phyloP scores from a whole-genome alignment of 495 filamentous ascomycete genomes.

The Penicillium chermesinum region DNA sequence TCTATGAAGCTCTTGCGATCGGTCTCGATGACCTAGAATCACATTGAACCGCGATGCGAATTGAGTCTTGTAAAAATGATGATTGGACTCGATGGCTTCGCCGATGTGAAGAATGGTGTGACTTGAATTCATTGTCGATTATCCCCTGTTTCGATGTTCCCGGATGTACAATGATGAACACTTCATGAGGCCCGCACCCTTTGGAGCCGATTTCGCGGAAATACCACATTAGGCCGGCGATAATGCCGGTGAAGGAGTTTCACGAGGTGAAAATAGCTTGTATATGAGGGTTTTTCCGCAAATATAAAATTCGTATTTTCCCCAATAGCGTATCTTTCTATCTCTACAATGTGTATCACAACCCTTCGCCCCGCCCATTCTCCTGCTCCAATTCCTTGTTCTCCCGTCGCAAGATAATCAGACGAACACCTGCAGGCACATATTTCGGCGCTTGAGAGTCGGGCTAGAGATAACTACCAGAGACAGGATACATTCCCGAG shows the following conservation, averaged over 20 bases:
- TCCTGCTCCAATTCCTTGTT: neutral
- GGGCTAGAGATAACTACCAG: neutral
- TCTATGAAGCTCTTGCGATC: slow-evolving; percentile 54
- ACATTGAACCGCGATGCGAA: slow-evolving; percentile 52
- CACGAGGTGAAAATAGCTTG: too few species aligned
- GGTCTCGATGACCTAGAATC: slow-evolving; percentile 43
- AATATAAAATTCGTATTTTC: neutral
- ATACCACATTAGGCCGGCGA: too few species aligned
- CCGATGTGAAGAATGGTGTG: slow-evolving; percentile 58
- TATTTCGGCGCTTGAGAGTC: neutral
- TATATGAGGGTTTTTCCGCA: too few species aligned
- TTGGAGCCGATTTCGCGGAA: too few species aligned
- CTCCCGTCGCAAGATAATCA: neutral
- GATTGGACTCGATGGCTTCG: slow-evolving; percentile 58
- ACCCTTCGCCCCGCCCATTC: neutral
- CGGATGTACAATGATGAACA: neutral
- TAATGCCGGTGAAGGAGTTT: too few species aligned
- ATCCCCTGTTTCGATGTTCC: neutral
- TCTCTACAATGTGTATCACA: neutral
- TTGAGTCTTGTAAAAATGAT: slow-evolving; percentile 40
- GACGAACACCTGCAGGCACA: neutral
- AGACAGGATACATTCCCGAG: neutral
- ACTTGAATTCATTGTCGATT: slow-evolving; percentile 10
- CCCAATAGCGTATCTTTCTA: neutral
- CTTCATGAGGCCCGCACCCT: neutral